Conservation (phyloP, 2,329 filamentous ascomycete genomes). For the Ustulina deusta region DNA sequence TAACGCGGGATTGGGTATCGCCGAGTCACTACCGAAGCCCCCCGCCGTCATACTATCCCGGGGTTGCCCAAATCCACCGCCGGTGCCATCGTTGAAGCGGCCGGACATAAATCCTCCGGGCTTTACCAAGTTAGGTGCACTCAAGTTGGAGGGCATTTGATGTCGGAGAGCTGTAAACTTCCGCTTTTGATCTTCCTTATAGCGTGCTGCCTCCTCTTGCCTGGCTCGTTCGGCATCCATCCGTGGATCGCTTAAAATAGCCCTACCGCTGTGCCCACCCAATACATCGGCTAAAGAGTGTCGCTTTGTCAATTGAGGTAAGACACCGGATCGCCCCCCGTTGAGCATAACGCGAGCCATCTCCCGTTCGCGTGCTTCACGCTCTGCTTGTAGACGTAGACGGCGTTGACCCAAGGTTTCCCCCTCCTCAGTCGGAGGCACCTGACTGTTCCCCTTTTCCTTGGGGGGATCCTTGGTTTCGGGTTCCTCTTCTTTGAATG, state of each 20-base stretch:
- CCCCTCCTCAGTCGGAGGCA: constrained; percentile 65
- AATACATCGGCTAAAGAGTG: constrained; percentile 69
- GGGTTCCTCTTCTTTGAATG: constrained; percentile 57
- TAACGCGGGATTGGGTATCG: constrained; percentile 36
- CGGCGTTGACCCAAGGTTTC: constrained; percentile 85
- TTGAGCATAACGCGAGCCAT: constrained; percentile 55
- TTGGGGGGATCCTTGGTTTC: constrained; percentile 50
- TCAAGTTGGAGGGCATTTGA: constrained; percentile 62
- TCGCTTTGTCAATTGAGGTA: constrained; percentile 59
- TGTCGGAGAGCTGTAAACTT: constrained; percentile 62
- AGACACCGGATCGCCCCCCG: constrained; percentile 52
- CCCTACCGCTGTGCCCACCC: constrained; percentile 54
- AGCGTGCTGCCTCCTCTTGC: constrained; percentile 57
- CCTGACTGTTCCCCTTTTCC: constrained; percentile 48
- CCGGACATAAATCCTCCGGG: constrained; percentile 64
- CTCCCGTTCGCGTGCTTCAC: constrained; percentile 71
- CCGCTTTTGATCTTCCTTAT: constrained; percentile 58
- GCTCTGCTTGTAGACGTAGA: constrained; percentile 76
- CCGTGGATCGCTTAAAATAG: constrained; percentile 56
- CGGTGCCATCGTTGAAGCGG: constrained; percentile 66
- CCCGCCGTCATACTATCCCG: constrained; percentile 44
- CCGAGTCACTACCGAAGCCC: constrained; percentile 28
- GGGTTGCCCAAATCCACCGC: constrained; percentile 52
- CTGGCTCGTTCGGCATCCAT: constrained; percentile 57
- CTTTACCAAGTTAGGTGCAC: constrained; percentile 49